phyloP scores from a whole-genome alignment of 129 eudicot genomes.

The Deinandra increscens region DNA sequence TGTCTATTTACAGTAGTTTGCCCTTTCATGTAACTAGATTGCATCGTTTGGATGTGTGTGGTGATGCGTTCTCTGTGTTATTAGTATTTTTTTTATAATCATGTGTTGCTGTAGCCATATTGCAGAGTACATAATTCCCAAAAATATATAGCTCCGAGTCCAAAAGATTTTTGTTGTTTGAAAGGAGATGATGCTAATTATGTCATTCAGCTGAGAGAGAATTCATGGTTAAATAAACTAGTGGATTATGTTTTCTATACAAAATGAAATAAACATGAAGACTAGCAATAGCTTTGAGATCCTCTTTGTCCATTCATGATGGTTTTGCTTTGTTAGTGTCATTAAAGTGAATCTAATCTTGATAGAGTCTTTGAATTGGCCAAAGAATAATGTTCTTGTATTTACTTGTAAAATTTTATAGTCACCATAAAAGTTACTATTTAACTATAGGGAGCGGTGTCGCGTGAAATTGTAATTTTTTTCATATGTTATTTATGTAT shows the following conservation, averaged over 20 bases:
- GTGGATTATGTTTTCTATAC: constrained; percentile 8
- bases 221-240: constrained; percentile 1
- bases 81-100: background rate
- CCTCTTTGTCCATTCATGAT: constrained; percentile 2
- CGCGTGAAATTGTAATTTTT: background rate
- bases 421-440: no score
- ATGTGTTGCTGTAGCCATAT: background rate
- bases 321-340: background rate
- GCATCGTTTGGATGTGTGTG: no score
- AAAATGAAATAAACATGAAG: constrained; percentile 13
- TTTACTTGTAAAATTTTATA: background rate
- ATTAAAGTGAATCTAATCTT: background rate
- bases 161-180: constrained; percentile 2
- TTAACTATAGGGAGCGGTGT: background rate
- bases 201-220: constrained; percentile 10
- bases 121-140: constrained; percentile 15
- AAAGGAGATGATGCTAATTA: background rate
- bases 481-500: background rate
- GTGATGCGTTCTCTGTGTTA: background rate
- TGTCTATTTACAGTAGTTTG: background rate
- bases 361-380: background rate
- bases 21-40: no score
- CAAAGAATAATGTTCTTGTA: background rate
- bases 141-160: background rate
- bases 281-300: background rate